These are phyloP conservation scores for Cynara cardunculus DNA, from an alignment of 129 eudicot species.

Conservation along the genomic window DNA sequence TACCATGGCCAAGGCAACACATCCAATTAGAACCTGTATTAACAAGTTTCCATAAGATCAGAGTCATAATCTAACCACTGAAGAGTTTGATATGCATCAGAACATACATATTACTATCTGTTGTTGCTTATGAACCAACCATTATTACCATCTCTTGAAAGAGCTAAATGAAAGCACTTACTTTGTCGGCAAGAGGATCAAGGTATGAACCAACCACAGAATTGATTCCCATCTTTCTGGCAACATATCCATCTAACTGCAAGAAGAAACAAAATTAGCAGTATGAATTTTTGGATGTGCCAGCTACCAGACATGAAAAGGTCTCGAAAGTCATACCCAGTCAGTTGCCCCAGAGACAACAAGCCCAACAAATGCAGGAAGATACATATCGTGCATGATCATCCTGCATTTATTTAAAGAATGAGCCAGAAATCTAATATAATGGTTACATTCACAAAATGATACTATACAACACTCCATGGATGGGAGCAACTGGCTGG, in stretches of 20 bases:
- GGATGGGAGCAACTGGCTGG: not conserved
- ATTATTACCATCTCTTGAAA: not conserved
- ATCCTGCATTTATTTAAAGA: conserved; percentile 57
- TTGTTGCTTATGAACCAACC: not conserved
- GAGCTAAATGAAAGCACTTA: conserved; percentile 21
- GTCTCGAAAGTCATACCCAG: conserved; percentile 53
- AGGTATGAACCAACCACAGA: conserved; percentile 99
- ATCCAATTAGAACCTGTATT: conserved; percentile 78
- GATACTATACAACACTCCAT: not conserved
- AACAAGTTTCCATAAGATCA: conserved; percentile 8
- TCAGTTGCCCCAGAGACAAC: conserved; percentile 90
- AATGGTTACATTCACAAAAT: not conserved
- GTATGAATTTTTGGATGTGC: not conserved
- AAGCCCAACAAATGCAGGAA: conserved; percentile 84
- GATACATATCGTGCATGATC: conserved; percentile 84
- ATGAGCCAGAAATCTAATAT: conserved; percentile 1
- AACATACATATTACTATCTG: not conserved
- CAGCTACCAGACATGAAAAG: conserved; percentile 1
- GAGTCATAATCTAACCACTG: not conserved
- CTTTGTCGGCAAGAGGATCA: conserved; percentile 99
- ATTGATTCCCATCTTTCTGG: conserved; percentile 88
- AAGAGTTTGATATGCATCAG: conserved; percentile 2
- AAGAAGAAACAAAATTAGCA: conserved; percentile 11
- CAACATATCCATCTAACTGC: conserved; percentile 94
- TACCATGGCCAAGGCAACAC: conserved; percentile 94